Evolutionary conservation across 345 rosid species (phyloP).

Genomic region (Brassica cretica): DNA sequence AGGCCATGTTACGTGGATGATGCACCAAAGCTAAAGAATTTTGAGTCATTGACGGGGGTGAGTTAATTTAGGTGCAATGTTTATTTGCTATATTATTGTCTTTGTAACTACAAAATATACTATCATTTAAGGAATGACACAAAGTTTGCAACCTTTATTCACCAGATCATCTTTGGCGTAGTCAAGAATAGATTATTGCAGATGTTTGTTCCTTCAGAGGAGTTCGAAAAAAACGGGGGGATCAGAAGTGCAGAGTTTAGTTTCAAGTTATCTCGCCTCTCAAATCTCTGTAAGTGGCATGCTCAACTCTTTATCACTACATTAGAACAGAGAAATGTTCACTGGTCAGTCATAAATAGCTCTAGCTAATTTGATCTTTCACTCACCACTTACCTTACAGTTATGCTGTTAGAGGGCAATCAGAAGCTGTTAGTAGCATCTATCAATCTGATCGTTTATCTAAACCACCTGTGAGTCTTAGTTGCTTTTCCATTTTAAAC

Average conservation of each 20-base stretch:
- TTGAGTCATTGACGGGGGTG: constrained; percentile 81
- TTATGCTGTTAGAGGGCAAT: too few species aligned
- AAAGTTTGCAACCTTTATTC: constrained; percentile 6
- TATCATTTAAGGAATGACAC: neutral
- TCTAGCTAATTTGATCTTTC: too few species aligned
- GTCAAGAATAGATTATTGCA: constrained; percentile 49
- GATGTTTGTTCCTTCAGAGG: constrained; percentile 44
- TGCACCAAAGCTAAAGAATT: constrained; percentile 67
- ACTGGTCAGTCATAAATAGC: too few species aligned
- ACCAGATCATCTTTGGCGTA: constrained; percentile 70
- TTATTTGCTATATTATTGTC: too few species aligned
- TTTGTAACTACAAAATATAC: too few species aligned
- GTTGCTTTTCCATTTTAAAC: neutral
- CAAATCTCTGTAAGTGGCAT: constrained; percentile 18
- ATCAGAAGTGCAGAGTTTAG: constrained; percentile 40
- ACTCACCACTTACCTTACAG: too few species aligned
- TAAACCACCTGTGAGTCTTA: too few species aligned
- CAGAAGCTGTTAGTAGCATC: too few species aligned
- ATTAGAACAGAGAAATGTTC: neutral
- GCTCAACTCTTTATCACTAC: neutral
- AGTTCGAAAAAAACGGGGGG: constrained; percentile 68
- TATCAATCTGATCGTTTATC: too few species aligned
- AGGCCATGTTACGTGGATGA: constrained; percentile 74
- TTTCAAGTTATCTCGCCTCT: too few species aligned
- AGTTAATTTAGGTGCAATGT: constrained; percentile 1